Conservation (phyloP, 2,329 filamentous ascomycete genomes). For the Monosporascus cannonballus region DNA sequence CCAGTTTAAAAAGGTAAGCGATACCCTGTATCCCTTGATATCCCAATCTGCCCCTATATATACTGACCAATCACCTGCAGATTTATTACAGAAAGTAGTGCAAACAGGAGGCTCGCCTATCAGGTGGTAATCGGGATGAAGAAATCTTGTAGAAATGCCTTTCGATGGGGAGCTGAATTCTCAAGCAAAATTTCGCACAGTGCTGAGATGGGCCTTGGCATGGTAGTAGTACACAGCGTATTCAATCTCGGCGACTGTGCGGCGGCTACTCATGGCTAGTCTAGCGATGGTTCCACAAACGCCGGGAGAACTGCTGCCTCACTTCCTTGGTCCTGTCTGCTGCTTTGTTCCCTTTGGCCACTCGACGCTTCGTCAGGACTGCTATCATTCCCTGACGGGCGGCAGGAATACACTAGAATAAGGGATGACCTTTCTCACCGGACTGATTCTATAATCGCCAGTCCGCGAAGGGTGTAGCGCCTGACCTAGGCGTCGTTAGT, state of each 20-base stretch:
- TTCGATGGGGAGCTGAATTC: background rate
- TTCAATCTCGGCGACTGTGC: slow-evolving; percentile 3
- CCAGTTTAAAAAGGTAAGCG: slow-evolving; percentile 88
- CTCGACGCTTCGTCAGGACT: background rate
- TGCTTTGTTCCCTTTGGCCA: slow-evolving; percentile 4
- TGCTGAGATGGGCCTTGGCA: slow-evolving; percentile 1
- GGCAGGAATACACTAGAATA: background rate
- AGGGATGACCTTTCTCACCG: too few species aligned
- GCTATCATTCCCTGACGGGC: background rate
- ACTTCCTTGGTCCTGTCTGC: slow-evolving; percentile 6
- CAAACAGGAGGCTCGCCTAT: background rate
- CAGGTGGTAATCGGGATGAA: background rate
- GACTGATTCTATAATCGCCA: too few species aligned
- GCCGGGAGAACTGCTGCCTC: slow-evolving; percentile 13
- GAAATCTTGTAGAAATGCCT: background rate
- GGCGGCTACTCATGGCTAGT: slow-evolving; percentile 9
- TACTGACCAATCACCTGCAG: slow-evolving; percentile 21
- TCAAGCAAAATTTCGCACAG: background rate
- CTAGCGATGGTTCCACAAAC: slow-evolving; percentile 15
- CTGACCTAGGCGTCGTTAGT: too few species aligned
- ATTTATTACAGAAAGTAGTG: slow-evolving; percentile 35
- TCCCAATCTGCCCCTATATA: background rate
- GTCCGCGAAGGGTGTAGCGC: too few species aligned
- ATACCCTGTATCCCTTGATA: slow-evolving; percentile 3
- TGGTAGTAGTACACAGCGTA: slow-evolving; percentile 1